A percentile compares a stretch with the other conserved stretches of the same genome.
These are phyloP conservation scores for Penicillium hordei DNA, from an alignment of 2,329 filamentous ascomycete genomes.

Conservation along the genomic window DNA sequence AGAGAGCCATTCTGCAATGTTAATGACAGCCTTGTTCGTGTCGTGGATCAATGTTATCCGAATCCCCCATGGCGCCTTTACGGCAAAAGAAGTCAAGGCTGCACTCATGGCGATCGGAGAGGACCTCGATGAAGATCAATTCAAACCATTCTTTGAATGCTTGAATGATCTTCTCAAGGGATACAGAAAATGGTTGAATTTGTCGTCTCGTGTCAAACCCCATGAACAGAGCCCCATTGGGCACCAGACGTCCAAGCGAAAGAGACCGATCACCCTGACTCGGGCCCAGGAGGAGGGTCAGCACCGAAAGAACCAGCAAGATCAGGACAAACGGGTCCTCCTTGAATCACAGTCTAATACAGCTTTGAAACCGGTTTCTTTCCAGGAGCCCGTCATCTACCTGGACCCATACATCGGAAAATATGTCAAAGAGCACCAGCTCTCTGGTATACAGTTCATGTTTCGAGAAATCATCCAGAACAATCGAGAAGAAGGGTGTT, in stretches of 20 bases:
- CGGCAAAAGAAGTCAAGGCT: background rate
- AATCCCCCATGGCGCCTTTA: background rate
- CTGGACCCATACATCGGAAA: constrained; percentile 63
- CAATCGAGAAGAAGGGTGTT: constrained; percentile 66
- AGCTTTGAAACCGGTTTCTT: constrained; percentile 37
- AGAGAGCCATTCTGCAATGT: background rate
- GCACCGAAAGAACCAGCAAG: too few species aligned
- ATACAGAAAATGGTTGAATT: background rate
- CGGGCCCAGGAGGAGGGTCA: too few species aligned
- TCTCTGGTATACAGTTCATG: constrained; percentile 79
- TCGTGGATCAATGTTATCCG: background rate
- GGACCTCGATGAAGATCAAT: background rate
- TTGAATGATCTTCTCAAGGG: background rate
- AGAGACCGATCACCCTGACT: too few species aligned
- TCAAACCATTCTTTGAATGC: background rate
- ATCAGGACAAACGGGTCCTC: too few species aligned
- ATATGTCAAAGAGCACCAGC: constrained; percentile 72
- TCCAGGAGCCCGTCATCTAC: constrained; percentile 47
- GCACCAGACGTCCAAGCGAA: too few species aligned
- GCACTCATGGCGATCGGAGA: background rate
- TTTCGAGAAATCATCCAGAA: constrained; percentile 78
- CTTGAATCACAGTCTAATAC: too few species aligned
- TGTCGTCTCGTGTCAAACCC: background rate
- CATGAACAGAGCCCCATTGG: too few species aligned
- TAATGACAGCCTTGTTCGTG: background rate